Percentiles rank a stretch among this genome's conserved stretches.
Conservation (phyloP, 2,329 filamentous ascomycete species). For the Botrytis pseudocinerea region DNA sequence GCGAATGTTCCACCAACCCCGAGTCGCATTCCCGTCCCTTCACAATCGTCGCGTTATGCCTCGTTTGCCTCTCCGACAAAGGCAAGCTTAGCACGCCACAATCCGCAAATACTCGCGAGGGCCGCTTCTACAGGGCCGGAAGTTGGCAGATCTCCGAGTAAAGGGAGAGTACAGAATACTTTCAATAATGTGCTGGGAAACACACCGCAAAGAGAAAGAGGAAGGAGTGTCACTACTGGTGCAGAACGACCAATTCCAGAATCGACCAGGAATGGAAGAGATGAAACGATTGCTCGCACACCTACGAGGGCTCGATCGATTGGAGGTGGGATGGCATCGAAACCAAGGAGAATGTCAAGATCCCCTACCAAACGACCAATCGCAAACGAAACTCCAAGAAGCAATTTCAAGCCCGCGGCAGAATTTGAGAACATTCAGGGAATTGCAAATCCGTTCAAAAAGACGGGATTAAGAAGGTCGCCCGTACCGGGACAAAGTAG, state of each 20-base stretch:
- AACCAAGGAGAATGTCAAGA: slow-evolving; percentile 37
- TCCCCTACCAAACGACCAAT: slow-evolving; percentile 33
- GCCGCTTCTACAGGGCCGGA: slow-evolving; percentile 36
- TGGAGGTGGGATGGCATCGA: slow-evolving; percentile 32
- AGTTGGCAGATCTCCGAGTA: slow-evolving; percentile 40
- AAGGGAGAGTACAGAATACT: slow-evolving; percentile 39
- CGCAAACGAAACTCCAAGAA: slow-evolving; percentile 20
- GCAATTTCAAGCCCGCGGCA: slow-evolving; percentile 21
- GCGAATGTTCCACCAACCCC: slow-evolving; percentile 46
- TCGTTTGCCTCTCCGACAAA: slow-evolving; percentile 69
- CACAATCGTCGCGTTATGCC: slow-evolving; percentile 41
- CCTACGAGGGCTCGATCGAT: slow-evolving; percentile 26
- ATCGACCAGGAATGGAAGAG: background rate
- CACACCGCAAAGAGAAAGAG: slow-evolving; percentile 24
- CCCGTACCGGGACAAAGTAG: slow-evolving; percentile 24
- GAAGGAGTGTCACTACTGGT: slow-evolving; percentile 25
- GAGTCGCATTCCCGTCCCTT: slow-evolving; percentile 36
- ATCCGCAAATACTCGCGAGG: slow-evolving; percentile 57
- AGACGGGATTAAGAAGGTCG: slow-evolving; percentile 37
- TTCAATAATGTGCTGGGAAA: slow-evolving; percentile 35
- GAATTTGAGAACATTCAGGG: slow-evolving; percentile 20
- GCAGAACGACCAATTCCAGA: slow-evolving; percentile 27
- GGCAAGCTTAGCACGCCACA: slow-evolving; percentile 61
- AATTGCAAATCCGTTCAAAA: slow-evolving; percentile 36
- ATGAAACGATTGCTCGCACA: slow-evolving; percentile 24